phyloP scores from a whole-genome alignment of 2,329 filamentous ascomycete genomes.

The Ophiognomonia clavigignenti-juglandacearum region DNA sequence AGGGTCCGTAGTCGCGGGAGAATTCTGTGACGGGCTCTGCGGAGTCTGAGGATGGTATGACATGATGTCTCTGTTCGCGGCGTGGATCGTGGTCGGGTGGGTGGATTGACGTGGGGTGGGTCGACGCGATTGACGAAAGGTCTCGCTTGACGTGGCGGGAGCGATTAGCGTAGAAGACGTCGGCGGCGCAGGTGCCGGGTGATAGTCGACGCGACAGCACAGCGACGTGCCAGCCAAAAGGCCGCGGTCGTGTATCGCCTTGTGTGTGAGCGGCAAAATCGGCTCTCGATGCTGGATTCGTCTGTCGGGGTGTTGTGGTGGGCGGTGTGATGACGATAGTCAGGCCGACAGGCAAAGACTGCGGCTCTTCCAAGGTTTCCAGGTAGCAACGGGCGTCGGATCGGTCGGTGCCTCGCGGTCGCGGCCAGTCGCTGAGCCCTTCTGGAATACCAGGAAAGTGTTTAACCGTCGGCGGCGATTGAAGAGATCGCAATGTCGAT shows the following conservation, averaged over 20 bases:
- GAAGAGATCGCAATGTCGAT: background rate
- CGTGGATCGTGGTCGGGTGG: slow-evolving; percentile 5
- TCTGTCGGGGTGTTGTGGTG: too few relatives aligned
- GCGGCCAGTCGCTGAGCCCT: slow-evolving; percentile 4
- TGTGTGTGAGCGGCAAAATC: background rate
- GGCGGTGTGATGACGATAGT: too few relatives aligned
- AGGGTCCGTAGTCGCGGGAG: slow-evolving; percentile 49
- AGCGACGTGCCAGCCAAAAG: slow-evolving; percentile 7
- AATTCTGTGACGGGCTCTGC: slow-evolving; percentile 61
- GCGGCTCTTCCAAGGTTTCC: too few relatives aligned
- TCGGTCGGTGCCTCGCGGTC: slow-evolving; percentile 4
- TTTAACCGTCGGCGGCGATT: slow-evolving; percentile 1
- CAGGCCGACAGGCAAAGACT: too few relatives aligned
- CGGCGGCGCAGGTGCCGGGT: background rate
- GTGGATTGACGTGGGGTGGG: slow-evolving; percentile 1
- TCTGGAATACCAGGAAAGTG: background rate
- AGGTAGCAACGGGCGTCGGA: slow-evolving; percentile 5
- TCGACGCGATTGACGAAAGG: slow-evolving; percentile 1
- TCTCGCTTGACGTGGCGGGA: background rate
- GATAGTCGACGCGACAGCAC: background rate
- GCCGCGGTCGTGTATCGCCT: background rate
- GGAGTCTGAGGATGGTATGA: slow-evolving; percentile 64
- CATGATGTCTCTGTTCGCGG: slow-evolving; percentile 41
- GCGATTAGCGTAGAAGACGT: background rate
- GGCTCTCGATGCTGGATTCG: too few relatives aligned